These are phyloP conservation scores for Teratosphaeria zuluensis DNA, from an alignment of 2,329 filamentous ascomycete genomes.

Conservation along the genomic window DNA sequence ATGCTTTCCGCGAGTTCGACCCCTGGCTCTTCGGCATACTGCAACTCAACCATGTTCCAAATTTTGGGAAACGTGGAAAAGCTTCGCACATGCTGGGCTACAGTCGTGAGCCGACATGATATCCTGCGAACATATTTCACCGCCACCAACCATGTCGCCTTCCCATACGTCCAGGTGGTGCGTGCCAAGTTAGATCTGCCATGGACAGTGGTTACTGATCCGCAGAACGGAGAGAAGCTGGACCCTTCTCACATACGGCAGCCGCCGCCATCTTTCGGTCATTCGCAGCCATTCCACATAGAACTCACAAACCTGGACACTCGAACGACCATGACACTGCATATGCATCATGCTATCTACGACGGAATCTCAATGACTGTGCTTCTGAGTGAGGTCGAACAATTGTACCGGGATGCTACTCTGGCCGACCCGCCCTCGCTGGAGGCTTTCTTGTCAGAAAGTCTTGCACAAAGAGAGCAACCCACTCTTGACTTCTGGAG, in stretches of 20 bases:
- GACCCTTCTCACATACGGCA: not conserved
- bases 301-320: not conserved
- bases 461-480: constrained; percentile 40
- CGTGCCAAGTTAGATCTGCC: constrained; percentile 39
- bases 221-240: not conserved
- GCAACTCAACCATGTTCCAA: constrained; percentile 60
- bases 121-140: constrained; percentile 72
- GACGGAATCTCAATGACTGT: constrained; percentile 68
- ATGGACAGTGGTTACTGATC: constrained; percentile 25
- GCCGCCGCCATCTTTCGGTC: not conserved
- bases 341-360: constrained; percentile 74
- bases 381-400: constrained; percentile 62
- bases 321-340: constrained; percentile 31
- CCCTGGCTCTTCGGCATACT: constrained; percentile 48
- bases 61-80: constrained; percentile 41
- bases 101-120: constrained; percentile 56
- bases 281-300: not conserved
- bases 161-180: constrained; percentile 65
- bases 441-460: constrained; percentile 52
- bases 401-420: constrained; percentile 37
- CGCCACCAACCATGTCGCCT: constrained; percentile 48
- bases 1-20: constrained; percentile 58
- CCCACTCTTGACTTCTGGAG: constrained; percentile 58
- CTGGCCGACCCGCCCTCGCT: constrained; percentile 46
- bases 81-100: constrained; percentile 53